A percentile compares a stretch with the other conserved stretches of the same genome.
Evolutionary conservation across 352 stramenopile species (phyloP).

Genomic region (Sclerospora graminicola): DNA sequence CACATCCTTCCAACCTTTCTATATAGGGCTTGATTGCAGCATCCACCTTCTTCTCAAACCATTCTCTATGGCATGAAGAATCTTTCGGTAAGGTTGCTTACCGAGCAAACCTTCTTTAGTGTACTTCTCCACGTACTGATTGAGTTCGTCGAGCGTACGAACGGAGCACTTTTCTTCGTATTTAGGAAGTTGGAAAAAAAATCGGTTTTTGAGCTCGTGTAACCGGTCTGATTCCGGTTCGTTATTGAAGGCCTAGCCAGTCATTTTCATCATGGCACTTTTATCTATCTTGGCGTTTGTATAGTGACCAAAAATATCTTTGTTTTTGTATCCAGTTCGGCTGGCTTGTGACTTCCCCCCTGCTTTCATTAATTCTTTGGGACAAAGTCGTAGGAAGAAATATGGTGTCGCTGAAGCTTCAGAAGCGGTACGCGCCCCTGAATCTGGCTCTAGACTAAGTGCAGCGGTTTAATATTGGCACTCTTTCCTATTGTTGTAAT

Average conservation of each 20-base stretch:
- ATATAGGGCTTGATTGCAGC: too few species aligned
- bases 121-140: too few species aligned
- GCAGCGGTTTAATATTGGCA: background rate
- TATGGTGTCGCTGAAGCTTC: constrained; percentile 85
- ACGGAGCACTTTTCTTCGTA: too few species aligned
- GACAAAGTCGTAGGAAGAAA: constrained; percentile 73
- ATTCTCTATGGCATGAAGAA: too few species aligned
- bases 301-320: constrained; percentile 2
- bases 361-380: constrained; percentile 62
- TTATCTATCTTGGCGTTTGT: constrained; percentile 6
- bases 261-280: constrained; percentile 9
- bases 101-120: too few species aligned
- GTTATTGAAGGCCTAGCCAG: constrained; percentile 13
- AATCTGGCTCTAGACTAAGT: background rate
- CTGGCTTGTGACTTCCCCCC: background rate
- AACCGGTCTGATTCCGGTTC: constrained; percentile 2
- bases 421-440: constrained; percentile 69
- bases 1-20: too few species aligned
- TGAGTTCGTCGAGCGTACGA: too few species aligned
- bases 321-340: constrained; percentile 6
- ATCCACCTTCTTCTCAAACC: too few species aligned
- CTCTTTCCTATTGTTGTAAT: background rate
- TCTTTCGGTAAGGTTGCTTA: too few species aligned
- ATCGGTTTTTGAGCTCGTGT: too few species aligned
- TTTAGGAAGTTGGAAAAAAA: too few species aligned